These are phyloP conservation scores for Pythium diclinum DNA, from an alignment of 352 stramenopile species.

Conservation along the genomic window DNA sequence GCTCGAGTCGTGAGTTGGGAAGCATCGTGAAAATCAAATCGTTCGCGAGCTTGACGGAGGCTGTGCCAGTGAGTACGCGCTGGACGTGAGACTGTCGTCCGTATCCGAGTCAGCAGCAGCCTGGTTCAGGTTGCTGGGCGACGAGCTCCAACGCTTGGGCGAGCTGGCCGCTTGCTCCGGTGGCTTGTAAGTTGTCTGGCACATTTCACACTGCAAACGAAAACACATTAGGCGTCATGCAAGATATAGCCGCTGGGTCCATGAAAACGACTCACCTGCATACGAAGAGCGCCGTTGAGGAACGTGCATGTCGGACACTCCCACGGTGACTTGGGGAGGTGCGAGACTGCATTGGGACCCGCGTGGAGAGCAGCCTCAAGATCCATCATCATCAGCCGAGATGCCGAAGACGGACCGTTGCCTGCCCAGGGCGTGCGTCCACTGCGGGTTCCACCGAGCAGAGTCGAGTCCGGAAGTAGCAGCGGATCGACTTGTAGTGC, in stretches of 20 bases:
- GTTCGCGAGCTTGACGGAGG: slow-evolving; percentile 17
- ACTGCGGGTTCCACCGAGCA: slow-evolving; percentile 22
- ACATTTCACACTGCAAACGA: slow-evolving; percentile 31
- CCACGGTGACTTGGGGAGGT: slow-evolving; percentile 51
- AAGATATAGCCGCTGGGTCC: background rate
- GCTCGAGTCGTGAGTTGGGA: background rate
- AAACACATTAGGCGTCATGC: background rate
- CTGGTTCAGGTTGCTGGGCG: slow-evolving; percentile 12
- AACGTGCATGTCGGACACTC: slow-evolving; percentile 63
- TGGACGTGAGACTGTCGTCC: slow-evolving; percentile 17
- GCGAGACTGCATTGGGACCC: slow-evolving; percentile 31
- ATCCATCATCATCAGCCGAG: slow-evolving; percentile 52
- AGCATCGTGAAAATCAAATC: slow-evolving; percentile 6
- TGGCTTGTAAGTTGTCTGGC: slow-evolving; percentile 26
- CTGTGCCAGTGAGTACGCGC: slow-evolving; percentile 7
- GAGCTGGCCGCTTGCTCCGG: slow-evolving; percentile 1
- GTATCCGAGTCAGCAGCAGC: slow-evolving; percentile 10
- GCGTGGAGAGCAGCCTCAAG: slow-evolving; percentile 50
- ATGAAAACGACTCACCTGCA: slow-evolving; percentile 46
- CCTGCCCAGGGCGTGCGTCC: slow-evolving; percentile 41
- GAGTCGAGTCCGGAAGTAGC: slow-evolving; percentile 33
- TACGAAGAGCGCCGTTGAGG: slow-evolving; percentile 48
- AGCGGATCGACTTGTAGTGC: slow-evolving; percentile 81
- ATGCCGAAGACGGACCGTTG: slow-evolving; percentile 35
- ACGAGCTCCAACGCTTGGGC: slow-evolving; percentile 25